These are phyloP conservation scores for Solidago caesia DNA, from an alignment of 129 eudicot genomes.

Conservation along the genomic window DNA sequence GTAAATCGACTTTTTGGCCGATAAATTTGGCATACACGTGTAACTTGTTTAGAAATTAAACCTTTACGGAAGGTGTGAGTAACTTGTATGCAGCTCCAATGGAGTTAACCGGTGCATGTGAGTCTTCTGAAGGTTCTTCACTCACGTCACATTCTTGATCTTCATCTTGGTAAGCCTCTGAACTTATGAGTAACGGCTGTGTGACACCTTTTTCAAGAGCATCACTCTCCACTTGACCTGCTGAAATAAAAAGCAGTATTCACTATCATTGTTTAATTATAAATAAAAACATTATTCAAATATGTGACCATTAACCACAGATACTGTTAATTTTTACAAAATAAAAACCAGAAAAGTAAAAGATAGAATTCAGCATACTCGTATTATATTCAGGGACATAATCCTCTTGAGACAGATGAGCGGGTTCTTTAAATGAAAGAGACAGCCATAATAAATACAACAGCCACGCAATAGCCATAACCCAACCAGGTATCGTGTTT, in stretches of 20 bases:
- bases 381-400: constrained; percentile 37
- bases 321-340: neutral
- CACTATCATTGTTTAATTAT: too few relatives aligned
- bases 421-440: constrained; percentile 76
- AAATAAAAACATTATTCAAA: neutral
- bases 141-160: constrained; percentile 62
- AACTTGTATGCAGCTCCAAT: constrained; percentile 69
- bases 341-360: neutral
- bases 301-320: neutral
- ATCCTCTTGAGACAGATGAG: constrained; percentile 36
- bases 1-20: neutral
- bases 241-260: too few relatives aligned
- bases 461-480: constrained; percentile 80
- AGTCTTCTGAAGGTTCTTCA: constrained; percentile 78
- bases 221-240: constrained; percentile 46
- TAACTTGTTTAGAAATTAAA: constrained; percentile 23
- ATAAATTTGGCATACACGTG: neutral
- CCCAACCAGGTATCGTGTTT: constrained; percentile 85
- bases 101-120: constrained; percentile 67
- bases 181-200: constrained; percentile 62
- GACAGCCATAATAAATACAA: constrained; percentile 73
- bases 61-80: constrained; percentile 96
- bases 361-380: constrained; percentile 40
- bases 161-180: constrained; percentile 48
- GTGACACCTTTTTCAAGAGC: constrained; percentile 72